Evolutionary conservation across 2,329 filamentous ascomycete genomes (phyloP).

Genomic region (Aureobasidium sp.): DNA sequence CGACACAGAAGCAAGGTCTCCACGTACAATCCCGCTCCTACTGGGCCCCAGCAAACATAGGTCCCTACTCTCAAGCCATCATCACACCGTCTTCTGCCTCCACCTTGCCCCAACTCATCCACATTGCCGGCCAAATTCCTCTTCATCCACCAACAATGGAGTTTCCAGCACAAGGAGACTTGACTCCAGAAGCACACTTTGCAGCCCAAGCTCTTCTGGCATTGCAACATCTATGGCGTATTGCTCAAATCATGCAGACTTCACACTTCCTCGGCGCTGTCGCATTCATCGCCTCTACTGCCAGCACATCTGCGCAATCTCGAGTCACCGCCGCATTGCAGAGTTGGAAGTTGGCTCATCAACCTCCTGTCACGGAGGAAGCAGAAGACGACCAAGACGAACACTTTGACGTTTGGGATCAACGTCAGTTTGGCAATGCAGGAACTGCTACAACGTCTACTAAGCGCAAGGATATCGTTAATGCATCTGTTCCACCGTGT

Average conservation of each 20-base stretch:
- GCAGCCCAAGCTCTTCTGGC: slow-evolving; percentile 57
- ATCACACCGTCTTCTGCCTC: slow-evolving; percentile 34
- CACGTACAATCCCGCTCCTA: slow-evolving; percentile 93
- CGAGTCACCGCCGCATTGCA: slow-evolving; percentile 20
- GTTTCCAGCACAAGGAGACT: slow-evolving; percentile 29
- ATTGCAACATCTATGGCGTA: slow-evolving; percentile 82
- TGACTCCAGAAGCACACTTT: slow-evolving; percentile 31
- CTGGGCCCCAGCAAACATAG: slow-evolving; percentile 97
- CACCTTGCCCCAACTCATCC: slow-evolving; percentile 38
- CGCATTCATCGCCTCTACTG: slow-evolving; percentile 56
- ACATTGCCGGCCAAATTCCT: slow-evolving; percentile 85
- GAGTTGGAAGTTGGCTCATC: slow-evolving; percentile 37
- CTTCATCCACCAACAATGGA: slow-evolving; percentile 73
- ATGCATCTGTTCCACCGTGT: slow-evolving; percentile 47
- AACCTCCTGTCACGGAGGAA: slow-evolving; percentile 26
- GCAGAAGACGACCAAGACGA: slow-evolving; percentile 42
- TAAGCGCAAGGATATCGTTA: slow-evolving; percentile 21
- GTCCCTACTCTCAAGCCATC: slow-evolving; percentile 89
- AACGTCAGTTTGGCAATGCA: slow-evolving; percentile 22
- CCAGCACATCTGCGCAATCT: slow-evolving; percentile 18
- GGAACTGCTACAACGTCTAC: slow-evolving; percentile 26
- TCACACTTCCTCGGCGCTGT: slow-evolving; percentile 68
- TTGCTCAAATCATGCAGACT: slow-evolving; percentile 64
- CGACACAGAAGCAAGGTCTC: slow-evolving; percentile 42
- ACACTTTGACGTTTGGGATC: slow-evolving; percentile 59